These are phyloP conservation scores for Leptographium wingfieldii DNA, from an alignment of 2,329 filamentous ascomycete genomes.

Conservation along the genomic window DNA sequence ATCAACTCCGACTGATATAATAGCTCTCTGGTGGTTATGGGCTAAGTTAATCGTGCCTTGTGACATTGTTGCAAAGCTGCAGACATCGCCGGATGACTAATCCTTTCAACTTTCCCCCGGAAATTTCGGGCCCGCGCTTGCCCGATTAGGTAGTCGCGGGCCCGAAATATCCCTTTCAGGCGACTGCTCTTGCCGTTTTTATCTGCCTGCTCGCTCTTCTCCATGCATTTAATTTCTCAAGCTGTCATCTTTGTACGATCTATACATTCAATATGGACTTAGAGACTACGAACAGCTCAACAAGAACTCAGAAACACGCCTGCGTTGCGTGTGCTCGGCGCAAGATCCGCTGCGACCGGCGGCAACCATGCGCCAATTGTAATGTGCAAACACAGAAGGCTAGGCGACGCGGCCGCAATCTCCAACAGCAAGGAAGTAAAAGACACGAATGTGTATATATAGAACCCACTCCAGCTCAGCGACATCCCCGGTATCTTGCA, in stretches of 20 bases:
- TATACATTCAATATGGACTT: not conserved
- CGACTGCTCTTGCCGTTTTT: not conserved
- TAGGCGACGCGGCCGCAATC: not conserved
- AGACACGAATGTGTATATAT: conserved; percentile 14
- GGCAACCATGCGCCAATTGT: conserved; percentile 11
- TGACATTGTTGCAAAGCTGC: too few species aligned
- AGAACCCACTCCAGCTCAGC: conserved; percentile 6
- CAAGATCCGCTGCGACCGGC: conserved; percentile 13
- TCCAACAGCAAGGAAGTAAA: not conserved
- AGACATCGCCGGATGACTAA: not conserved
- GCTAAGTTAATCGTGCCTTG: too few species aligned
- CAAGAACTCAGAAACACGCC: conserved; percentile 3
- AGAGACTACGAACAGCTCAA: not conserved
- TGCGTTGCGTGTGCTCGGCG: conserved; percentile 10
- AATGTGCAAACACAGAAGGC: conserved; percentile 5
- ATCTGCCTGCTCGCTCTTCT: not conserved
- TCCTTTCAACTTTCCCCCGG: not conserved
- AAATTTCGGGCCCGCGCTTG: not conserved
- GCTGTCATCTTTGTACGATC: not conserved
- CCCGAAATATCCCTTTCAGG: not conserved
- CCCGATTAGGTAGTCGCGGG: conserved; percentile 1
- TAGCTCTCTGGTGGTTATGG: too few species aligned
- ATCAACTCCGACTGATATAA: too few species aligned
- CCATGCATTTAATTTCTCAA: not conserved
- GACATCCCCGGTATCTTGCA: conserved; percentile 11